Percentiles rank a stretch among this genome's conserved stretches.
phyloP scores from a whole-genome alignment of 1,284 basidiomycete species.

The Hemileia vastatrix region DNA sequence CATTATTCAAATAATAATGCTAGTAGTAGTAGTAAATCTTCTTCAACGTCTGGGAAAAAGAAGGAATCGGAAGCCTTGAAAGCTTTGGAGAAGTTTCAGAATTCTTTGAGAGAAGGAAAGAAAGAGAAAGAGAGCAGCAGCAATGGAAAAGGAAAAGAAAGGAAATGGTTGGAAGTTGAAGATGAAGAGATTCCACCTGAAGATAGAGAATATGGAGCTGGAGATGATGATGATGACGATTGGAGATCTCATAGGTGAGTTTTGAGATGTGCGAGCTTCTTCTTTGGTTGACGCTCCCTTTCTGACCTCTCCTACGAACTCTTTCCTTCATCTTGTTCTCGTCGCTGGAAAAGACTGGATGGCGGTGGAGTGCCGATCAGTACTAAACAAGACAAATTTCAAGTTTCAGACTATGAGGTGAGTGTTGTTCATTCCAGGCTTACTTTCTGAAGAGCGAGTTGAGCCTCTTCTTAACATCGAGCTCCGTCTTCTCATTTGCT shows the following conservation, averaged over 20 bases:
- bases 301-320: background rate
- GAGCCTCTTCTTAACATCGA: too few relatives aligned
- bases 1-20: too few relatives aligned
- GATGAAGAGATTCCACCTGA: background rate
- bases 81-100: background rate
- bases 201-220: background rate
- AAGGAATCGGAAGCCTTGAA: background rate
- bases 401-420: too few relatives aligned
- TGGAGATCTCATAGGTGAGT: background rate
- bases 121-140: background rate
- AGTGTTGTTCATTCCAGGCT: too few relatives aligned
- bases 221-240: background rate
- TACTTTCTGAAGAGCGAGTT: too few relatives aligned
- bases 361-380: too few relatives aligned
- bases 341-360: too few relatives aligned
- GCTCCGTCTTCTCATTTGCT: too few relatives aligned
- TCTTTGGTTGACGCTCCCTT: background rate
- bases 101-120: background rate
- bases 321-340: too few relatives aligned
- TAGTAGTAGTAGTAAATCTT: too few relatives aligned
- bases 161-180: background rate
- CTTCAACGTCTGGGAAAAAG: too few relatives aligned
- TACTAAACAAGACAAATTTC: too few relatives aligned
- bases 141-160: background rate
- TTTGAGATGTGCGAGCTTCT: background rate